phyloP scores from a whole-genome alignment of 441 rosid species.

The Theobroma grandiflorum region DNA sequence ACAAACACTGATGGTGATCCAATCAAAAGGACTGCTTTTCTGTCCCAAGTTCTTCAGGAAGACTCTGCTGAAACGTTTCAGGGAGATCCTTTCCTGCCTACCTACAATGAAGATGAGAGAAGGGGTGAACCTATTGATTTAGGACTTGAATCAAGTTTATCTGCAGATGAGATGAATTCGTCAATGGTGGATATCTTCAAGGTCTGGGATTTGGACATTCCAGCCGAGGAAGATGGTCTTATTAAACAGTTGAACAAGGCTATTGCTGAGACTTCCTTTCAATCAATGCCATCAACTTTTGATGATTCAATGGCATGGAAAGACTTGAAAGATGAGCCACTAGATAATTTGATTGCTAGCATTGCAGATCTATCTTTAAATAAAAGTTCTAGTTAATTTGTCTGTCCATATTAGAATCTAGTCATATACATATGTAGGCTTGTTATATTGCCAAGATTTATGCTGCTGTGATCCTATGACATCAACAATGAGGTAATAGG shows the following conservation, averaged over 20 bases:
- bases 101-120: constrained; percentile 42
- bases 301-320: constrained; percentile 39
- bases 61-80: constrained; percentile 37
- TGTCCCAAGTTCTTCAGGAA: constrained; percentile 31
- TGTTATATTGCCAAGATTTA: background rate
- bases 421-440: background rate
- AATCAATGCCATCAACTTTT: constrained; percentile 26
- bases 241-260: constrained; percentile 57
- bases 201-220: constrained; percentile 74
- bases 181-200: constrained; percentile 58
- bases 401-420: background rate
- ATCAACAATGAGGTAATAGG: constrained; percentile 4
- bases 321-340: constrained; percentile 41
- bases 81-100: constrained; percentile 45
- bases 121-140: constrained; percentile 27
- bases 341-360: constrained; percentile 58
- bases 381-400: constrained; percentile 15
- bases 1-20: constrained; percentile 21
- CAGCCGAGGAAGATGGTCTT: constrained; percentile 55
- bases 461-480: background rate
- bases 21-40: constrained; percentile 23
- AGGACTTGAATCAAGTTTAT: constrained; percentile 27
- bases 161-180: constrained; percentile 32
- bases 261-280: constrained; percentile 39
- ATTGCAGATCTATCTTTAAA: constrained; percentile 63